These are phyloP conservation scores for Prinsepia uniflora DNA, from an alignment of 306 rosid species.

Conservation along the genomic window DNA sequence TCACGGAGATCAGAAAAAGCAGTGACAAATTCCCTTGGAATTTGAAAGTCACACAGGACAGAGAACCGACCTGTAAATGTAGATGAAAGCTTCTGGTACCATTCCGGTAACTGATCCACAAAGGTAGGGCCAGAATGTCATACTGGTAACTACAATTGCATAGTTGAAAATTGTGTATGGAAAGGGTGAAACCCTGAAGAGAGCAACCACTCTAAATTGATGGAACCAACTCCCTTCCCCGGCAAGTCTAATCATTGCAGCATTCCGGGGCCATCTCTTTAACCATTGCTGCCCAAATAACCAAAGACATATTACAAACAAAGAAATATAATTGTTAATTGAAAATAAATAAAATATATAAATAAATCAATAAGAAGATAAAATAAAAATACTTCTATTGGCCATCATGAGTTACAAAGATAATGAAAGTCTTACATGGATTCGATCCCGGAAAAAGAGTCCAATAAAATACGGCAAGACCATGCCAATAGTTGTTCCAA, in stretches of 20 bases:
- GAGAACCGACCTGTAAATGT: constrained; percentile 74
- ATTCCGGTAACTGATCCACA: constrained; percentile 93
- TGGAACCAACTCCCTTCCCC: constrained; percentile 92
- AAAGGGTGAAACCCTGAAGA: constrained; percentile 91
- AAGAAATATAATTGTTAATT: background rate
- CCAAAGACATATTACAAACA: constrained; percentile 15
- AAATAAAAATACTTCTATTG: background rate
- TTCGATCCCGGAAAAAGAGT: constrained; percentile 70
- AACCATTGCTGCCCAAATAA: constrained; percentile 75
- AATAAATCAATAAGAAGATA: background rate
- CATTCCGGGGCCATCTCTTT: constrained; percentile 83
- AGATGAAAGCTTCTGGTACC: constrained; percentile 96
- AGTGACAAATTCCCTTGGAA: background rate
- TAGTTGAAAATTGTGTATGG: constrained; percentile 97
- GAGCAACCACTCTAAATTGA: constrained; percentile 86
- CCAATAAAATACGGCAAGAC: constrained; percentile 90
- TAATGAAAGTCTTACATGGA: constrained; percentile 62
- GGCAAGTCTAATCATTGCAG: constrained; percentile 86
- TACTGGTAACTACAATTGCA: constrained; percentile 84
- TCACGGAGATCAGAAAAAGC: background rate
- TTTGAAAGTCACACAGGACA: background rate
- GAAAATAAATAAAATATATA: background rate
- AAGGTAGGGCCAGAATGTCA: constrained; percentile 93
- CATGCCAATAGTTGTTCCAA: constrained; percentile 97
- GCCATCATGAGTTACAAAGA: background rate